A percentile compares a stretch with the other conserved stretches of the same genome.
Conservation (phyloP, 495 filamentous ascomycete genomes). For the Penicillium roqueforti region DNA sequence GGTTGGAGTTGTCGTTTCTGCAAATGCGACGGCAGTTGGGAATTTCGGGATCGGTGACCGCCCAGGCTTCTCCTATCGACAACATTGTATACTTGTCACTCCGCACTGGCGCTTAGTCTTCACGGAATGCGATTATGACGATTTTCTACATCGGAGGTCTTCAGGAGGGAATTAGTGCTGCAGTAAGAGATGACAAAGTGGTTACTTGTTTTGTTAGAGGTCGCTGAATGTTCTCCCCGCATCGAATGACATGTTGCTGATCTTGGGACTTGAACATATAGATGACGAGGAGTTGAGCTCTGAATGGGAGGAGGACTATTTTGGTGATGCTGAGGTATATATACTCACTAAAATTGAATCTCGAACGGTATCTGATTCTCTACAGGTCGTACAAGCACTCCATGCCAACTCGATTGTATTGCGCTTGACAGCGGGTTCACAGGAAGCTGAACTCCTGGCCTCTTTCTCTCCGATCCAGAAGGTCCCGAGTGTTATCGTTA, state of each 20-base stretch:
- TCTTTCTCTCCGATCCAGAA: constrained; percentile 73
- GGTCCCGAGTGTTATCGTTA: constrained; percentile 72
- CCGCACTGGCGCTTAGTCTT: neutral
- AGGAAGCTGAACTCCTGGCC: constrained; percentile 74
- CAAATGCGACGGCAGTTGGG: constrained; percentile 5
- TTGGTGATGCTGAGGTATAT: constrained; percentile 56
- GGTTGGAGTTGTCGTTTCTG: neutral
- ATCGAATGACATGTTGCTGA: constrained; percentile 28
- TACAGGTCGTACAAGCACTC: constrained; percentile 47
- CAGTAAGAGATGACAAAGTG: constrained; percentile 60
- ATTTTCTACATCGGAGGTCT: constrained; percentile 81
- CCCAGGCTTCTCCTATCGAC: constrained; percentile 18
- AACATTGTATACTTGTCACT: constrained; percentile 8
- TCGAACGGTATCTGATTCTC: constrained; percentile 4
- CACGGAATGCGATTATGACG: constrained; percentile 18
- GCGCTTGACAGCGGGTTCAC: constrained; percentile 61
- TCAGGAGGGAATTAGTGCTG: constrained; percentile 70
- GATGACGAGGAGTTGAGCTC: constrained; percentile 63
- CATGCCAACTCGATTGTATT: constrained; percentile 59
- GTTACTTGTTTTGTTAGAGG: constrained; percentile 69
- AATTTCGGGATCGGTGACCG: constrained; percentile 13
- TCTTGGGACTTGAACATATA: constrained; percentile 21
- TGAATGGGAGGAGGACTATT: constrained; percentile 73
- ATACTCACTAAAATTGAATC: neutral
- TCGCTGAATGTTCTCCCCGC: constrained; percentile 46